Conservation (phyloP, 2,329 filamentous ascomycete genomes). For the Aciculosporium take region DNA sequence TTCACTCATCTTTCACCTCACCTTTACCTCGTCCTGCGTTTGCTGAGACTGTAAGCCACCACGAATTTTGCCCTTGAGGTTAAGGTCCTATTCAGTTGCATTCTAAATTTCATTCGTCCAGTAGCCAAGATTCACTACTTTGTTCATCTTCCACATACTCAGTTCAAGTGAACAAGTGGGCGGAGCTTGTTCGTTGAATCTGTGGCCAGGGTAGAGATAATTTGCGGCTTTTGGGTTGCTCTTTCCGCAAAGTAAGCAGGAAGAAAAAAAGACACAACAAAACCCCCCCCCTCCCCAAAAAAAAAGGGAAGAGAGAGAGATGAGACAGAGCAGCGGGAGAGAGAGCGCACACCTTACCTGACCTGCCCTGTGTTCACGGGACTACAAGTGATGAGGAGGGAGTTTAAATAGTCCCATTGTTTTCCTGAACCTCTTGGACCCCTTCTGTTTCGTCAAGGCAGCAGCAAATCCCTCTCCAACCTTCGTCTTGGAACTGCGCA, state of each 20-base stretch:
- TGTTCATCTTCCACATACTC: background rate
- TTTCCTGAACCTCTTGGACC: background rate
- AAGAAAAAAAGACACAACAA: background rate
- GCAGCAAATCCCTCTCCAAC: background rate
- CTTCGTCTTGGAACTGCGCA: too few relatives aligned
- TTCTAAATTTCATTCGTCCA: background rate
- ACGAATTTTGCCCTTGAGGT: background rate
- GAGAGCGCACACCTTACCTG: background rate
- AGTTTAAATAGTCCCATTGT: background rate
- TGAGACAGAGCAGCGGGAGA: too few relatives aligned
- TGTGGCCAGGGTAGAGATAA: background rate
- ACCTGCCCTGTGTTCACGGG: constrained; percentile 2
- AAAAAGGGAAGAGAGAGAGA: too few relatives aligned
- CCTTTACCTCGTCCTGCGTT: background rate
- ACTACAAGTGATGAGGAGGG: background rate
- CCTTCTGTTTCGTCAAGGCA: background rate
- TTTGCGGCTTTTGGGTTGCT: constrained; percentile 1
- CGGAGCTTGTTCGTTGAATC: background rate
- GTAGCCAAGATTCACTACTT: constrained; percentile 1
- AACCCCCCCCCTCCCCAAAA: too few relatives aligned
- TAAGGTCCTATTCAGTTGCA: background rate
- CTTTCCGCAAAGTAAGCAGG: constrained; percentile 5
- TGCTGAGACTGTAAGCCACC: background rate
- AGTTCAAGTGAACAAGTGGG: constrained; percentile 1
- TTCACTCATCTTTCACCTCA: background rate